Conservation (phyloP, 176 grass and related monocot genomes). For the Musa schizocarpa region DNA sequence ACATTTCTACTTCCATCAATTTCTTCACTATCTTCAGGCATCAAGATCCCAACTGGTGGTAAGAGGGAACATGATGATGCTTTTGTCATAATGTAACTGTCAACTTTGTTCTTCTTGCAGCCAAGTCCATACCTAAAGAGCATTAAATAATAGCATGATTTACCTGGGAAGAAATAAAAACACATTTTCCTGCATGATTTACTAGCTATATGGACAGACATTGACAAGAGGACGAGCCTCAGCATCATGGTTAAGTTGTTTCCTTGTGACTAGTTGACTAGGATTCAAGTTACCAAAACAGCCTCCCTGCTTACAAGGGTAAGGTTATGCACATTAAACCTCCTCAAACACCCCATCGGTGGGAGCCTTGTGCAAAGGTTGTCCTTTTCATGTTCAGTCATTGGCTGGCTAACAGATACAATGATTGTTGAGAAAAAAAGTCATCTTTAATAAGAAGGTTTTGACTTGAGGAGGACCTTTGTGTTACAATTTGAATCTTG, state of each 20-base stretch:
- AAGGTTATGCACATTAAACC: background rate
- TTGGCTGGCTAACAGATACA: background rate
- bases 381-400: background rate
- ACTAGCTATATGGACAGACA: background rate
- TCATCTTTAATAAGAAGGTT: slow-evolving; percentile 3
- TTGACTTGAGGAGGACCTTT: slow-evolving; percentile 26
- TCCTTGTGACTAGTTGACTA: too few species aligned
- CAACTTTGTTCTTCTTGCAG: slow-evolving; percentile 23
- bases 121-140: slow-evolving; percentile 32
- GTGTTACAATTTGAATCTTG: slow-evolving; percentile 30
- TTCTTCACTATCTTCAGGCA: slow-evolving; percentile 12
- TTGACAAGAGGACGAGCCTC: too few species aligned
- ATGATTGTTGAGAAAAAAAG: background rate
- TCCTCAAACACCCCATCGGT: too few species aligned
- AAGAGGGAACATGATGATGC: slow-evolving; percentile 6
- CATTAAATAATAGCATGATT: background rate
- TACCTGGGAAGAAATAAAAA: background rate
- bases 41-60: slow-evolving; percentile 22
- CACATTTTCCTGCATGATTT: background rate
- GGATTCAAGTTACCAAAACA: too few species aligned
- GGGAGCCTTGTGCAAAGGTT: too few species aligned
- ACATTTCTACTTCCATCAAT: slow-evolving; percentile 2
- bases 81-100: slow-evolving; percentile 6
- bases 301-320: too few species aligned
- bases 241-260: too few species aligned